A percentile compares a stretch with the other conserved stretches of the same genome.
Conservation (phyloP, 305 asterid species). For the Caryopteris hybrid region DNA sequence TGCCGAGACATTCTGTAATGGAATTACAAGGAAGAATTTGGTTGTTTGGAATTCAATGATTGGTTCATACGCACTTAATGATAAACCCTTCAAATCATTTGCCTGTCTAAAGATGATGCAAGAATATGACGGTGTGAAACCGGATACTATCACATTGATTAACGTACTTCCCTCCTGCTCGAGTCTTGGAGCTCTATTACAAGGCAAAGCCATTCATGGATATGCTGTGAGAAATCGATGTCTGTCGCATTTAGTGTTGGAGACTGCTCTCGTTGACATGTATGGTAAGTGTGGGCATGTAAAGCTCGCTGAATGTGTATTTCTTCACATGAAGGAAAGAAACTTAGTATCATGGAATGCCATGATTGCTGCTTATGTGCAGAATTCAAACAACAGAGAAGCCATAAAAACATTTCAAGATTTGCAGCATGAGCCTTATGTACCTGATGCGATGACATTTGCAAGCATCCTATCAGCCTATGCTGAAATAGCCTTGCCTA, state of each 20-base stretch:
- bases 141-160: conserved; percentile 55
- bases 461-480: conserved; percentile 40
- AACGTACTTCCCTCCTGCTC: conserved; percentile 56
- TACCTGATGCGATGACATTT: conserved; percentile 47
- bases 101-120: conserved; percentile 41
- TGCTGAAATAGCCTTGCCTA: conserved; percentile 54
- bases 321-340: conserved; percentile 27
- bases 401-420: conserved; percentile 38
- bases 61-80: conserved; percentile 39
- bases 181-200: conserved; percentile 26
- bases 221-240: conserved; percentile 37
- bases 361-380: conserved; percentile 45
- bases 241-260: conserved; percentile 41
- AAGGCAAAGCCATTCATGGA: conserved; percentile 50
- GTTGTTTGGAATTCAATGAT: conserved; percentile 58
- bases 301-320: conserved; percentile 24
- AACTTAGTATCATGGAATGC: conserved; percentile 57
- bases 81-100: conserved; percentile 31
- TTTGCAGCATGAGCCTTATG: conserved; percentile 22
- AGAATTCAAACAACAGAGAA: conserved; percentile 29
- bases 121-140: conserved; percentile 27
- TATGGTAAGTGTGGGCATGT: conserved; percentile 49
- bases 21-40: conserved; percentile 34
- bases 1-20: conserved; percentile 37
- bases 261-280: conserved; percentile 52